phyloP scores from a whole-genome alignment of 1,284 basidiomycete genomes.

The Meripilus lineatus region DNA sequence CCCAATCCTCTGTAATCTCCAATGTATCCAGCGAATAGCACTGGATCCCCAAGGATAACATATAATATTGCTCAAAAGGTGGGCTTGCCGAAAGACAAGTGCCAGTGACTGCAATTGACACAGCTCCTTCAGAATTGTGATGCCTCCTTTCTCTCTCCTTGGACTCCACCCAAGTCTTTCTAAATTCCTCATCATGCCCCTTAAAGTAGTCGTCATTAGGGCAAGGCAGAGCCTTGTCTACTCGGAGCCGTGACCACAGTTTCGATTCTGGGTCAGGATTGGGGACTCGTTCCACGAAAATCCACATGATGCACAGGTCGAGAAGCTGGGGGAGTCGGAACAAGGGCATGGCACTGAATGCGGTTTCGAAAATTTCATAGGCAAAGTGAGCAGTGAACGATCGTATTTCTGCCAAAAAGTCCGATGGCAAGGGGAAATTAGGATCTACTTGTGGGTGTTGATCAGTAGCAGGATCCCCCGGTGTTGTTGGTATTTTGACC shows the following conservation, averaged over 20 bases:
- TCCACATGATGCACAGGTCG: no score
- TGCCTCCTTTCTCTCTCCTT: background rate
- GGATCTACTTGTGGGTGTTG: no score
- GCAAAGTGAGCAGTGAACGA: background rate
- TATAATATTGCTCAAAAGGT: slow-evolving; percentile 1
- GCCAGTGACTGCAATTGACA: slow-evolving; percentile 5
- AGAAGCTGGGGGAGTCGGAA: no score
- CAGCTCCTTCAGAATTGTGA: background rate
- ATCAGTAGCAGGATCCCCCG: background rate
- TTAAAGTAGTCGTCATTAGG: no score
- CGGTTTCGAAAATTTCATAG: no score
- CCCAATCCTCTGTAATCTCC: slow-evolving; percentile 9
- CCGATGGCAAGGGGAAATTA: no score
- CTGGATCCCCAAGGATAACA: slow-evolving; percentile 8
- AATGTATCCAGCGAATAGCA: slow-evolving; percentile 3
- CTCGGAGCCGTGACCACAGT: no score
- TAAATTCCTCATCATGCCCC: background rate
- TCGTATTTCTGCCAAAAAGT: background rate
- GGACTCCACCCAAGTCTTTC: background rate
- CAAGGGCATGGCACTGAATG: no score
- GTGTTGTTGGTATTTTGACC: background rate
- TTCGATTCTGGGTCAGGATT: no score
- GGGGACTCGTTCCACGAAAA: no score
- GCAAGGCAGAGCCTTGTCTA: no score
- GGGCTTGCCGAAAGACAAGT: background rate